Conservation (phyloP, 2,329 filamentous ascomycete genomes). For the Colletotrichum sp. region DNA sequence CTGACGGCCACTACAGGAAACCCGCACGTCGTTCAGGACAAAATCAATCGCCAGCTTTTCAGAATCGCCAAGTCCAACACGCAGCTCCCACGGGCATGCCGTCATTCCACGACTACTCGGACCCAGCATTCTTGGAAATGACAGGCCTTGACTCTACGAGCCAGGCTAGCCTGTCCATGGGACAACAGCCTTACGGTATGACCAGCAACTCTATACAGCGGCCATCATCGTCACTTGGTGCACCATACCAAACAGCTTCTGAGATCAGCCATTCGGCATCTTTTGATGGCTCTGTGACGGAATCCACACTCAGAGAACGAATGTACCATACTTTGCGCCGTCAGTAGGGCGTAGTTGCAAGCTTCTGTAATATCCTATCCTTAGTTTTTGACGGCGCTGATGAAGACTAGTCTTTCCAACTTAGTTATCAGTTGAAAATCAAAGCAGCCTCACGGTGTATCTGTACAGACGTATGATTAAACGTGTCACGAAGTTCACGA, state of each 20-base stretch:
- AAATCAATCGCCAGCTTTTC: background rate
- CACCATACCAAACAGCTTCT: background rate
- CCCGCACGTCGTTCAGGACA: background rate
- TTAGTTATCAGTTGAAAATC: background rate
- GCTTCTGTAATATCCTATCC: background rate
- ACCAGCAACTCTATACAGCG: background rate
- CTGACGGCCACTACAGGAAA: background rate
- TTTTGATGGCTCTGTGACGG: background rate
- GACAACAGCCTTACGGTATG: background rate
- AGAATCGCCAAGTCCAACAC: background rate
- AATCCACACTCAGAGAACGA: background rate
- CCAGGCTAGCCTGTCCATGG: background rate
- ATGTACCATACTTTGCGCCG: conserved; percentile 5
- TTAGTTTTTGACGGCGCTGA: background rate
- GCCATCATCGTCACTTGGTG: background rate
- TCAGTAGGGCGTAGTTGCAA: background rate
- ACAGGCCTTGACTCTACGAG: background rate
- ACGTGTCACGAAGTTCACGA: background rate
- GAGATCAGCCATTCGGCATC: background rate
- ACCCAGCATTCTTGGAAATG: conserved; percentile 11
- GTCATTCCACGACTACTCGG: conserved; percentile 8
- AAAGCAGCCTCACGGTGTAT: background rate
- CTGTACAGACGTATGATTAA: background rate
- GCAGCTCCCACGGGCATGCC: background rate
- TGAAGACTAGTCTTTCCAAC: background rate